A percentile compares a stretch with the other conserved stretches of the same genome.
phyloP scores from a whole-genome alignment of 805 yeast species.

The Sporopachydermia lactativora region DNA sequence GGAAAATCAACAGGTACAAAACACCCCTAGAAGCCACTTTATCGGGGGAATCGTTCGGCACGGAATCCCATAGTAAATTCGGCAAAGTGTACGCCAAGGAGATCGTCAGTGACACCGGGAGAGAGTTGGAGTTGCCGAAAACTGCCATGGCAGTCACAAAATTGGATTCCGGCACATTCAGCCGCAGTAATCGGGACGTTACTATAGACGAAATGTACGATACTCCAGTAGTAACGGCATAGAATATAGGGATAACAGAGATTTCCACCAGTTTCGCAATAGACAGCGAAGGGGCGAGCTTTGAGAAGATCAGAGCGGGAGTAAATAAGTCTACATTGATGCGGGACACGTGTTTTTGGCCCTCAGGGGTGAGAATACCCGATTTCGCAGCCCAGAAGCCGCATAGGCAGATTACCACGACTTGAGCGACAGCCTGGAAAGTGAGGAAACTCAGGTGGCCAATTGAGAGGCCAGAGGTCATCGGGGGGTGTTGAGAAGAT shows the following conservation, averaged over 20 bases:
- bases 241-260: constrained; percentile 72
- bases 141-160: constrained; percentile 96
- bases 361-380: constrained; percentile 31
- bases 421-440: constrained; percentile 84
- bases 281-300: constrained; percentile 49
- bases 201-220: constrained; percentile 49
- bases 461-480: neutral
- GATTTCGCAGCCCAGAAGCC: constrained; percentile 39
- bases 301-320: constrained; percentile 44
- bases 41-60: constrained; percentile 38
- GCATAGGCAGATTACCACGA: constrained; percentile 59
- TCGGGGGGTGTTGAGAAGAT: no score
- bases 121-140: constrained; percentile 88
- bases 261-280: constrained; percentile 68
- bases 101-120: constrained; percentile 75
- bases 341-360: constrained; percentile 33
- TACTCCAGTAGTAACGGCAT: constrained; percentile 67
- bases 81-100: constrained; percentile 44
- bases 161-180: constrained; percentile 69
- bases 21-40: constrained; percentile 50
- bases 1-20: constrained; percentile 44
- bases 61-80: constrained; percentile 40
- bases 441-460: constrained; percentile 42
- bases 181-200: constrained; percentile 34
- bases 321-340: constrained; percentile 47